These are phyloP conservation scores for Solanum phureja DNA, from an alignment of 257 asterid genomes.

Conservation along the genomic window DNA sequence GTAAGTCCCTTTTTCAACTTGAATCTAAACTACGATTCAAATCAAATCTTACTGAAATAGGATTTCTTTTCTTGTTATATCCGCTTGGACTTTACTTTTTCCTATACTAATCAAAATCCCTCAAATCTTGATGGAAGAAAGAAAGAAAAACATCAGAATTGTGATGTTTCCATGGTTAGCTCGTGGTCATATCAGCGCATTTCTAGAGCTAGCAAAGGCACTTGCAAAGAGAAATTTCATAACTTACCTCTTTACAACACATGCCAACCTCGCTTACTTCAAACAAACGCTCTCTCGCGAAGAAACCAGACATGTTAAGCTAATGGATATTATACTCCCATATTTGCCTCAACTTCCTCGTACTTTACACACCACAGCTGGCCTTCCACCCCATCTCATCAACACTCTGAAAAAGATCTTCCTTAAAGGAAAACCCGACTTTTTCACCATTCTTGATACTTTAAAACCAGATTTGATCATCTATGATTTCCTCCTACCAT, in stretches of 20 bases:
- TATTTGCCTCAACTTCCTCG: conserved; percentile 39
- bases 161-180: conserved; percentile 74
- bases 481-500: conserved; percentile 51
- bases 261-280: conserved; percentile 29
- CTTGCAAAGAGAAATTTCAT: conserved; percentile 37
- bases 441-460: conserved; percentile 28
- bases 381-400: conserved; percentile 56
- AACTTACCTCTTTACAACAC: conserved; percentile 43
- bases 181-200: conserved; percentile 58
- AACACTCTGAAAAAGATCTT: conserved; percentile 26
- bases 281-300: conserved; percentile 17
- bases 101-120: not conserved
- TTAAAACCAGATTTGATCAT: conserved; percentile 49
- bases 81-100: not conserved
- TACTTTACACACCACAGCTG: conserved; percentile 51
- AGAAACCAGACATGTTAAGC: conserved; percentile 30
- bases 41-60: not conserved
- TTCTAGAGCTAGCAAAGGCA: conserved; percentile 48
- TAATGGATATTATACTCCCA: conserved; percentile 46
- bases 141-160: conserved; percentile 29
- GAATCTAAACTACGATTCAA: not conserved
- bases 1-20: not conserved
- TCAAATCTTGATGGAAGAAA: conserved; percentile 28
- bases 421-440: conserved; percentile 26
- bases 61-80: not conserved